Percentiles rank a stretch among this genome's conserved stretches.
phyloP scores from a whole-genome alignment of 2,329 filamentous ascomycete genomes.

The Esteya vermicola region DNA sequence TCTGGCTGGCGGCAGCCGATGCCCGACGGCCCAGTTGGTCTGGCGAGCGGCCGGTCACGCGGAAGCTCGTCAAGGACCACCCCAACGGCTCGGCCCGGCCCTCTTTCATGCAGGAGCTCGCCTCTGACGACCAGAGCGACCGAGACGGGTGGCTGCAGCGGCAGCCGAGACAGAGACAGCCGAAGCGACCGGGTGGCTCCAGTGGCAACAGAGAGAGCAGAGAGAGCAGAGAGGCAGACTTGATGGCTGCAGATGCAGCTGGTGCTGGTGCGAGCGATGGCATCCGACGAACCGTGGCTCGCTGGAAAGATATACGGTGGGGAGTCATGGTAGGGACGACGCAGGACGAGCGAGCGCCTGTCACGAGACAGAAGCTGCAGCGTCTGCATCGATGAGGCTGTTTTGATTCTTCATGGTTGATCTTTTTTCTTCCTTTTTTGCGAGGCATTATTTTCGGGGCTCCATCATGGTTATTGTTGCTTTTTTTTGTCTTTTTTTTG shows the following conservation, averaged over 20 bases:
- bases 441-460: no score
- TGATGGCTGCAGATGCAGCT: no score
- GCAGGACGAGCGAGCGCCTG: no score
- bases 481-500: background rate
- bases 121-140: constrained; percentile 8
- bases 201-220: no score
- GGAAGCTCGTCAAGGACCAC: constrained; percentile 14
- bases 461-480: no score
- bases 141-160: background rate
- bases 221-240: no score
- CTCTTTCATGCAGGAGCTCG: no score
- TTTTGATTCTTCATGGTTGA: no score
- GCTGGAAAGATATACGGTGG: constrained; percentile 6
- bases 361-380: background rate
- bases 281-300: constrained; percentile 7
- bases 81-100: constrained; percentile 11
- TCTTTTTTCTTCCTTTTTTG: background rate
- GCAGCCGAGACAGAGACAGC: background rate
- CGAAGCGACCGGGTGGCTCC: no score
- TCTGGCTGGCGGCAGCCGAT: constrained; percentile 14
- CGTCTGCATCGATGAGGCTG: background rate
- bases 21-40: constrained; percentile 13
- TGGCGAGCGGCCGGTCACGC: constrained; percentile 6
- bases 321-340: background rate
- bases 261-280: background rate